Conservation (phyloP, 2,329 filamentous ascomycete species). For the Bipolaris bicolor region DNA sequence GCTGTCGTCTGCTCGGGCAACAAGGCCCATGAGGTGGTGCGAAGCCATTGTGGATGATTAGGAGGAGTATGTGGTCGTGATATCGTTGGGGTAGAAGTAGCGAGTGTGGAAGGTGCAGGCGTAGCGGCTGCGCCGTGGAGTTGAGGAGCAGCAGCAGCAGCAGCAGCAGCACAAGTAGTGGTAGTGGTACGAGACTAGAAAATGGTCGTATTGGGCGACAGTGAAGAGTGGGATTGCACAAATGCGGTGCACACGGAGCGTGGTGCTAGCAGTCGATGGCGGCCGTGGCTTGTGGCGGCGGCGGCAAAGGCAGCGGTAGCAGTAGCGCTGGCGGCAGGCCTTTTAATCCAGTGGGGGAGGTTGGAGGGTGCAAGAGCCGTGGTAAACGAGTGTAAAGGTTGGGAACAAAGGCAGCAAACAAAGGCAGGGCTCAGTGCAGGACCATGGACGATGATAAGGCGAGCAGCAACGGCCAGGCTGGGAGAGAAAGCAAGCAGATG, state of each 20-base stretch:
- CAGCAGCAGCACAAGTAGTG: slow-evolving; percentile 10
- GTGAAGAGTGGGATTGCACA: slow-evolving; percentile 13
- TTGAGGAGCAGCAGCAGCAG: slow-evolving; percentile 31
- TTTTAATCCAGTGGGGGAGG: neutral
- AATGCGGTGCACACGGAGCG: slow-evolving; percentile 20
- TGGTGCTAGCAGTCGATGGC: slow-evolving; percentile 16
- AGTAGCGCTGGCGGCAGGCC: neutral
- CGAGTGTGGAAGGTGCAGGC: slow-evolving; percentile 15
- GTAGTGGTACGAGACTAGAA: slow-evolving; percentile 41
- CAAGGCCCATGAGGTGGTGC: slow-evolving; percentile 30
- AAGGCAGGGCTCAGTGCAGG: slow-evolving; percentile 19
- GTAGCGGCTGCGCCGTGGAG: slow-evolving; percentile 17
- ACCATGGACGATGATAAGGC: slow-evolving; percentile 20
- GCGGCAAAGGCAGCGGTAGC: neutral
- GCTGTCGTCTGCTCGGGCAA: slow-evolving; percentile 35
- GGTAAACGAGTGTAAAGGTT: slow-evolving; percentile 38
- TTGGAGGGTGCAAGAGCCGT: slow-evolving; percentile 9
- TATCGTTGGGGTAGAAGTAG: slow-evolving; percentile 22
- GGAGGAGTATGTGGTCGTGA: slow-evolving; percentile 20
- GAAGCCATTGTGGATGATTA: slow-evolving; percentile 34
- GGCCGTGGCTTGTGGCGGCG: slow-evolving; percentile 14
- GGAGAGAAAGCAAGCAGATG: slow-evolving; percentile 20
- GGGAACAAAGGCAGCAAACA: slow-evolving; percentile 15
- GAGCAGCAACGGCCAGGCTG: slow-evolving; percentile 30
- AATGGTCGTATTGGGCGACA: slow-evolving; percentile 29